Conservation (phyloP, 164 flowering plant genomes). For the Aristolochia contorta region DNA sequence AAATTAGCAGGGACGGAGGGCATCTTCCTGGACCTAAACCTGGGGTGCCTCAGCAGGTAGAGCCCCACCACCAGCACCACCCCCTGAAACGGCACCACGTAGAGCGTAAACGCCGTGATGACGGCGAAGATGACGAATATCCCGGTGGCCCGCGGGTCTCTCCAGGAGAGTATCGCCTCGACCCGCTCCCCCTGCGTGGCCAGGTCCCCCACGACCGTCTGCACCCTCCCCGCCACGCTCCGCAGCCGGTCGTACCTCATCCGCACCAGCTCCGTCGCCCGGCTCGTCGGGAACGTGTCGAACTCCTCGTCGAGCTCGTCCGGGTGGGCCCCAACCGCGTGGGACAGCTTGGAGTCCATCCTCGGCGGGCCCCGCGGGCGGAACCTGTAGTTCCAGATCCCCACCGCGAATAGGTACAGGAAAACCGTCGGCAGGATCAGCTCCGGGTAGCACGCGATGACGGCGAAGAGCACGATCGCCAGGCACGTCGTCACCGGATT, state of each 20-base stretch:
- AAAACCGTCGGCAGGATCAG: constrained; percentile 68
- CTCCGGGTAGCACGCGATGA: constrained; percentile 74
- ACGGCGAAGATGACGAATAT: constrained; percentile 55
- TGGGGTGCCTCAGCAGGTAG: constrained; percentile 67
- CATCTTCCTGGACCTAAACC: constrained; percentile 48
- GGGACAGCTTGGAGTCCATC: constrained; percentile 56
- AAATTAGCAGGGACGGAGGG: constrained; percentile 78
- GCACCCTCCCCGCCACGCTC: constrained; percentile 57
- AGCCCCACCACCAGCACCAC: constrained; percentile 50
- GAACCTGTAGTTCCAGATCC: constrained; percentile 74
- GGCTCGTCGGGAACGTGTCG: constrained; percentile 56
- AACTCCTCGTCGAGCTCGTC: constrained; percentile 89
- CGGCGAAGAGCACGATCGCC: constrained; percentile 56
- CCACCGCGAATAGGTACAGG: constrained; percentile 69
- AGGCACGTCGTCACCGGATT: constrained; percentile 69
- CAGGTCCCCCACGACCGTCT: constrained; percentile 72
- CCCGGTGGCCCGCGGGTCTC: constrained; percentile 76
- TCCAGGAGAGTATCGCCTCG: constrained; percentile 63
- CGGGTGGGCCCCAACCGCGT: constrained; percentile 43
- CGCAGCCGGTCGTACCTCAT: constrained; percentile 69
- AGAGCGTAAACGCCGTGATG: constrained; percentile 47
- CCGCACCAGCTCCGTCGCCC: constrained; percentile 44
- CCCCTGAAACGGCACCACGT: constrained; percentile 68
- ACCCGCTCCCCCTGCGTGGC: constrained; percentile 77
- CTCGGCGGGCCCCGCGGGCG: constrained; percentile 70